Evolutionary conservation across 768 basidiomycete genomes (phyloP).

Genomic region (Vararia minispora): DNA sequence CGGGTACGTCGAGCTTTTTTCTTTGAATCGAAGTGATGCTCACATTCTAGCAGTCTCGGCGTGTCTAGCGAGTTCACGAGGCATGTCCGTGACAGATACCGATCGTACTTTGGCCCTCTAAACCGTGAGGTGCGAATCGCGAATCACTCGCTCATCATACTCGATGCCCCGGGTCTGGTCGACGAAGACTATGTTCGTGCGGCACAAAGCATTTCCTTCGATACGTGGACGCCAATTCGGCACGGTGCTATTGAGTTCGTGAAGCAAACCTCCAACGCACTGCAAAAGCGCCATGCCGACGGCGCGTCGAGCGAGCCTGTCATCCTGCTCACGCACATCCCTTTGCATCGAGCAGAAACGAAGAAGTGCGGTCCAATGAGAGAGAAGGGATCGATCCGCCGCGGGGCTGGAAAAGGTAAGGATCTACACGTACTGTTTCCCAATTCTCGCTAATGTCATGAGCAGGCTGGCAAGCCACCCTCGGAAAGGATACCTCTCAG

Average conservation of each 20-base stretch:
- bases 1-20: slow-evolving; percentile 36
- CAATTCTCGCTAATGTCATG: no score
- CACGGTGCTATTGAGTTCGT: slow-evolving; percentile 55
- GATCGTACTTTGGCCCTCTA: slow-evolving; percentile 52
- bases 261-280: slow-evolving; percentile 19
- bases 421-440: no score
- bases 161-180: slow-evolving; percentile 71
- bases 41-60: slow-evolving; percentile 7
- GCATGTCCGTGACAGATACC: slow-evolving; percentile 46
- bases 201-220: slow-evolving; percentile 35
- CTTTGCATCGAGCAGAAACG: slow-evolving; percentile 63
- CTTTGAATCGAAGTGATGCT: background rate
- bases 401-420: slow-evolving; percentile 70
- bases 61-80: slow-evolving; percentile 9
- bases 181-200: slow-evolving; percentile 72
- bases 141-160: slow-evolving; percentile 60
- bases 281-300: slow-evolving; percentile 14
- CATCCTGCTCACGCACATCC: slow-evolving; percentile 80
- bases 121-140: slow-evolving; percentile 51
- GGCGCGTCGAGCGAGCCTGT: slow-evolving; percentile 33
- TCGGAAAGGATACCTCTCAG: slow-evolving; percentile 67
- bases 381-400: slow-evolving; percentile 59
- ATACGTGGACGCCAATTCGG: slow-evolving; percentile 41
- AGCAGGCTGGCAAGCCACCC: slow-evolving; percentile 75
- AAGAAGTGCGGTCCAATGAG: slow-evolving; percentile 69